Percentiles rank a stretch among this genome's conserved stretches.
These are phyloP conservation scores for Ceratonia siliqua DNA, from an alignment of 306 rosid species.

Conservation along the genomic window DNA sequence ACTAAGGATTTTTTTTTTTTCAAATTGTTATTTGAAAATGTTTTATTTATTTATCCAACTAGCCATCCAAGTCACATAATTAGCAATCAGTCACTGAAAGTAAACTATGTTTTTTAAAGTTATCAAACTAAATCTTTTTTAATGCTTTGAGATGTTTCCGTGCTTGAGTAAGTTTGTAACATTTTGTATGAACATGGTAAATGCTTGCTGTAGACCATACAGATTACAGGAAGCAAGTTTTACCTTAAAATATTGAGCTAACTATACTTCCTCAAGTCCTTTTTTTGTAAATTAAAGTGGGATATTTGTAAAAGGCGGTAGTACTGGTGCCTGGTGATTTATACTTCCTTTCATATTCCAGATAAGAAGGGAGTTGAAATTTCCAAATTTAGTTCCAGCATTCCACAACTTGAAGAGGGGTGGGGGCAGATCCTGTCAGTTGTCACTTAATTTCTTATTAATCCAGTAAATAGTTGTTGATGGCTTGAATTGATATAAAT, in stretches of 20 bases:
- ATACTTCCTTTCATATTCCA: not conserved
- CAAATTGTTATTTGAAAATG: too few relatives aligned
- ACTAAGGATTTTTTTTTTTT: not conserved
- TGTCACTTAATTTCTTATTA: not conserved
- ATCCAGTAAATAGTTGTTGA: not conserved
- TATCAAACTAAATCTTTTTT: not conserved
- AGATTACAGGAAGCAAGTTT: not conserved
- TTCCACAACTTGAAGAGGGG: not conserved
- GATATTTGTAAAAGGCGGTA: not conserved
- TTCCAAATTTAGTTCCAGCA: not conserved
- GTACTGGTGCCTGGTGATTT: not conserved
- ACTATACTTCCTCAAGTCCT: not conserved
- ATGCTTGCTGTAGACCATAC: not conserved
- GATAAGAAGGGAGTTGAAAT: not conserved
- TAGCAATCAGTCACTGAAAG: not conserved
- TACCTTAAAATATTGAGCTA: not conserved
- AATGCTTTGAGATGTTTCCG: not conserved
- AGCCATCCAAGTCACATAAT: conserved; percentile 9
- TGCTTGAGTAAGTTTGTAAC: not conserved
- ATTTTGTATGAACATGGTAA: not conserved
- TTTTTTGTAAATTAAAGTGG: not conserved
- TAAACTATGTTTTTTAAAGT: not conserved
- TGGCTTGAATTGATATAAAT: not conserved
- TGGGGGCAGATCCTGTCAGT: not conserved
- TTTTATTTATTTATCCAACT: not conserved